phyloP scores from a whole-genome alignment of 768 basidiomycete species.

The Plicaturopsis crispa region DNA sequence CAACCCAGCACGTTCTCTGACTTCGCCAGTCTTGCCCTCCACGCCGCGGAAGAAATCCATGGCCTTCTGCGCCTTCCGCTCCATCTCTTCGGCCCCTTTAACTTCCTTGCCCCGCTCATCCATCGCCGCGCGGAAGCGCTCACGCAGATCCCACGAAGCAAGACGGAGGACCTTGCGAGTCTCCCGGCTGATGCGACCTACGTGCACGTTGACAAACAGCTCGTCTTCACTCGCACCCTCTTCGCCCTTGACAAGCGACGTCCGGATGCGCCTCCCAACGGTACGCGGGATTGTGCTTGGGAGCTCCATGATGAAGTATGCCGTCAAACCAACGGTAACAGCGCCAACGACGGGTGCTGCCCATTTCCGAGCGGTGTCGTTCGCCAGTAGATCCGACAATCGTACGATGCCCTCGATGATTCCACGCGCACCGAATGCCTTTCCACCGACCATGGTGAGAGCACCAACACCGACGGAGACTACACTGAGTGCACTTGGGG shows the following conservation, averaged over 20 bases:
- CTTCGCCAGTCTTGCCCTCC: slow-evolving; percentile 34
- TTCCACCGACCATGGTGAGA: slow-evolving; percentile 83
- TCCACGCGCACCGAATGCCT: slow-evolving; percentile 66
- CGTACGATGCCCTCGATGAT: slow-evolving; percentile 75
- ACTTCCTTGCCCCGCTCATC: slow-evolving; percentile 79
- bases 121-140: slow-evolving; percentile 73
- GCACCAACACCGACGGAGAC: slow-evolving; percentile 78
- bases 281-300: slow-evolving; percentile 85
- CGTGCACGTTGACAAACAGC: slow-evolving; percentile 60
- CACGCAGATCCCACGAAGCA: slow-evolving; percentile 85
- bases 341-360: slow-evolving; percentile 80
- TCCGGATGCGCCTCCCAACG: slow-evolving; percentile 76
- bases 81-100: slow-evolving; percentile 63
- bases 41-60: slow-evolving; percentile 60
- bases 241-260: slow-evolving; percentile 44
- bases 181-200: slow-evolving; percentile 68
- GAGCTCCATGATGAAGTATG: slow-evolving; percentile 81
- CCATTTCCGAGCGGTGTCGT: slow-evolving; percentile 80
- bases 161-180: slow-evolving; percentile 89
- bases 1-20: slow-evolving; percentile 22
- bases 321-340: slow-evolving; percentile 60
- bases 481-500: slow-evolving; percentile 60
- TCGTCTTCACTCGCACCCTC: slow-evolving; percentile 42
- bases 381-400: slow-evolving; percentile 70
- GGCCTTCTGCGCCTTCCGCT: slow-evolving; percentile 63